phyloP scores from a whole-genome alignment of 495 filamentous ascomycete genomes.

The Daldinia loculata region DNA sequence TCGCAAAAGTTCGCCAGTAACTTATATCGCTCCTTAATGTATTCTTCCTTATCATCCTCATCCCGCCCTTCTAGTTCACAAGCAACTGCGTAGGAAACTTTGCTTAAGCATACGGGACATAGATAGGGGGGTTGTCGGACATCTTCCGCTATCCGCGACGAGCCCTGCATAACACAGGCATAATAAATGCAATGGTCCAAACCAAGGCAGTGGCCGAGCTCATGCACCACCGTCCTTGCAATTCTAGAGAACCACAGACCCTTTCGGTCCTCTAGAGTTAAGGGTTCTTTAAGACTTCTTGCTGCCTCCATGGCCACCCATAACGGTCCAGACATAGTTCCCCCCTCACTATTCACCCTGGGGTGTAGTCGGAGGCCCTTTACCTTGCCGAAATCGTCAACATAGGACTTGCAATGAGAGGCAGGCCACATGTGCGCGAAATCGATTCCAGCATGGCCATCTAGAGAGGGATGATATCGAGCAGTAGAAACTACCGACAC shows the following conservation, averaged over 20 bases:
- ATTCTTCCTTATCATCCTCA: constrained; percentile 49
- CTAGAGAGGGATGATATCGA: constrained; percentile 66
- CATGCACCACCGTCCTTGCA: constrained; percentile 67
- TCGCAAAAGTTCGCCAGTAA: constrained; percentile 58
- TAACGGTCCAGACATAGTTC: constrained; percentile 14
- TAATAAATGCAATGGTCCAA: constrained; percentile 74
- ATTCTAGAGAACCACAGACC: constrained; percentile 65
- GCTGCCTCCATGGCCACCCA: constrained; percentile 33
- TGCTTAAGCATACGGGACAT: constrained; percentile 69
- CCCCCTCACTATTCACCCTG: neutral
- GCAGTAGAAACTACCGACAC: constrained; percentile 67
- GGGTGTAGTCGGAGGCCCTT: constrained; percentile 4
- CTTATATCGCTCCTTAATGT: constrained; percentile 52
- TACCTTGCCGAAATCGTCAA: constrained; percentile 47
- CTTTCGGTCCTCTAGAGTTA: constrained; percentile 16
- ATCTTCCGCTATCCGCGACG: constrained; percentile 67
- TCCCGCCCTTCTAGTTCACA: constrained; percentile 21
- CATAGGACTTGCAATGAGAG: constrained; percentile 64
- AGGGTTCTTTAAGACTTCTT: constrained; percentile 2
- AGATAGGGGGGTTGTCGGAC: constrained; percentile 71
- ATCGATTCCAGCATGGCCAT: constrained; percentile 56
- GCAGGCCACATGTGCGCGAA: constrained; percentile 68
- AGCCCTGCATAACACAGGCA: constrained; percentile 75
- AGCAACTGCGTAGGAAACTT: constrained; percentile 52
- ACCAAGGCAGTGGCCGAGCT: constrained; percentile 73